Conservation (phyloP, 2,329 filamentous ascomycete genomes). For the Lecanoromycetidae sp. region DNA sequence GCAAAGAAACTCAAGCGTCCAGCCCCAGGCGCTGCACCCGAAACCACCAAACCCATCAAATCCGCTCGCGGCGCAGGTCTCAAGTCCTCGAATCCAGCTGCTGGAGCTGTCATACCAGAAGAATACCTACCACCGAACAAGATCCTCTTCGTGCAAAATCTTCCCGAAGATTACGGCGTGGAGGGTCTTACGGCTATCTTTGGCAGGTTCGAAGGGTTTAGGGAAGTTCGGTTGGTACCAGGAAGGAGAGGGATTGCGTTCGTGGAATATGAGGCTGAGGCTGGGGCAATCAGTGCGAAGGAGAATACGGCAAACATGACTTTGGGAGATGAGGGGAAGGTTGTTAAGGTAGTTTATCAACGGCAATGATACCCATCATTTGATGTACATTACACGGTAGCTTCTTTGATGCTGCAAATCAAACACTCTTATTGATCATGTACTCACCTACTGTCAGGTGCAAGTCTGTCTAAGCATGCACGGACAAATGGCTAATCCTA, state of each 20-base stretch:
- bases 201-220: conserved; percentile 82
- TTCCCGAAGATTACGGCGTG: conserved; percentile 75
- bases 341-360: conserved; percentile 94
- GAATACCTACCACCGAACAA: conserved; percentile 97
- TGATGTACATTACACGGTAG: too few species aligned
- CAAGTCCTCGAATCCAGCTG: conserved; percentile 59
- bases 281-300: conserved; percentile 82
- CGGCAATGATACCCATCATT: conserved; percentile 18
- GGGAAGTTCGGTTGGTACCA: conserved; percentile 80
- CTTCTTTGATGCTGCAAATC: too few species aligned
- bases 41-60: conserved; percentile 52
- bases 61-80: conserved; percentile 58
- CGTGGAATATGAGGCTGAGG: conserved; percentile 87
- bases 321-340: conserved; percentile 60
- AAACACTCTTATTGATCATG: too few species aligned
- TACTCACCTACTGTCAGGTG: too few species aligned
- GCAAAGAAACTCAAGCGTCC: conserved; percentile 64
- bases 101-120: conserved; percentile 73
- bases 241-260: conserved; percentile 83
- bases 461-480: too few species aligned
- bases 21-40: conserved; percentile 36
- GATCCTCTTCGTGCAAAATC: conserved; percentile 83
- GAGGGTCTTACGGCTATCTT: conserved; percentile 73
- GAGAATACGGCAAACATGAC: conserved; percentile 81
- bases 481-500: too few species aligned